phyloP scores from a whole-genome alignment of 257 asterid genomes.

The Solanum habrochaites region DNA sequence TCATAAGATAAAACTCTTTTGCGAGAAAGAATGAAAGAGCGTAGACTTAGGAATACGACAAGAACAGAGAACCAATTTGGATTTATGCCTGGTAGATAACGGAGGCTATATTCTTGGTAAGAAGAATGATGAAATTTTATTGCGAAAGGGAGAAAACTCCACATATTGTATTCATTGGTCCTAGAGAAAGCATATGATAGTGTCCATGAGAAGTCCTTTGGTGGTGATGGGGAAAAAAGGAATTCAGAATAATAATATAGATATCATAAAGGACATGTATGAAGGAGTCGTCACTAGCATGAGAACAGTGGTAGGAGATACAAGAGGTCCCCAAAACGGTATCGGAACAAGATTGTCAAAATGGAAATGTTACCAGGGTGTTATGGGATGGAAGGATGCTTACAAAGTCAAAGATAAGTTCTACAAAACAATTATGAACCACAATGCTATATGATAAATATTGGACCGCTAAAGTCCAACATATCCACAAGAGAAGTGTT shows the following conservation, averaged over 20 bases:
- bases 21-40: neutral
- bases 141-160: neutral
- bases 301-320: neutral
- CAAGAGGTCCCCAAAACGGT: neutral
- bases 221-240: neutral
- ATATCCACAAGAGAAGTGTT: neutral
- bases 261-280: neutral
- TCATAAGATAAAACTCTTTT: neutral
- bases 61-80: neutral
- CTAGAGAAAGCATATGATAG: neutral
- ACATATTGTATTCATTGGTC: neutral
- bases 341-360: neutral
- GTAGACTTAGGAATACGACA: neutral
- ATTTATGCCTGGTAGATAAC: neutral
- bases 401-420: neutral
- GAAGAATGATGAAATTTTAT: neutral
- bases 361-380: neutral
- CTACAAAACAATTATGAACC: neutral
- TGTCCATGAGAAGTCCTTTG: neutral
- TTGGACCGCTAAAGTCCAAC: neutral
- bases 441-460: neutral
- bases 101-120: neutral
- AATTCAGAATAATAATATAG: neutral
- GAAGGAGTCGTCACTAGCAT: neutral
- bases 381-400: neutral